phyloP scores from a whole-genome alignment of 2,329 filamentous ascomycete genomes.

The Clonostachys rosea region DNA sequence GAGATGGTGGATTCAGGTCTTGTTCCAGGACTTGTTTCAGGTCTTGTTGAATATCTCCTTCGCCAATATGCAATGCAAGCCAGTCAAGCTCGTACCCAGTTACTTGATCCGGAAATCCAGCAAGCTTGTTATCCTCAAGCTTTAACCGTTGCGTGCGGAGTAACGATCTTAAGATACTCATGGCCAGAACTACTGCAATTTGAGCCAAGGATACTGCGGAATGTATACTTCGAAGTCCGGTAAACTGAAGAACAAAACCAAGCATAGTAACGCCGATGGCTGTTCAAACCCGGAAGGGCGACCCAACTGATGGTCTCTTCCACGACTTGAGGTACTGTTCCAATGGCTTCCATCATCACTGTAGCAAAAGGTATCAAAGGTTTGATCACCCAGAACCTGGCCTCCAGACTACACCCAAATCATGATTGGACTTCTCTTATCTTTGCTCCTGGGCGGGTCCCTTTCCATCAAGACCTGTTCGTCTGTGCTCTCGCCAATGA shows the following conservation, averaged over 20 bases:
- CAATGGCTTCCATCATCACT: slow-evolving; percentile 3
- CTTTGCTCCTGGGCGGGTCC: too few species aligned
- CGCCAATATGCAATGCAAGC: slow-evolving; percentile 4
- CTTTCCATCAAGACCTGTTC: background rate
- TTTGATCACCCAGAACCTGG: slow-evolving; percentile 14
- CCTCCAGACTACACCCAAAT: slow-evolving; percentile 12
- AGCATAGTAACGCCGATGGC: slow-evolving; percentile 3
- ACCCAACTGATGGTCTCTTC: slow-evolving; percentile 5
- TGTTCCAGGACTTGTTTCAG: too few species aligned
- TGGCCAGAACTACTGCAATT: slow-evolving; percentile 8
- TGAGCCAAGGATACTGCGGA: slow-evolving; percentile 11
- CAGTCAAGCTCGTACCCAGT: slow-evolving; percentile 13
- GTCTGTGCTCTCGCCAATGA: background rate
- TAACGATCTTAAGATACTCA: slow-evolving; percentile 8
- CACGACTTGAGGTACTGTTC: slow-evolving; percentile 2
- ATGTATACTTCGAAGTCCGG: slow-evolving; percentile 11
- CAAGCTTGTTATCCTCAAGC: slow-evolving; percentile 6
- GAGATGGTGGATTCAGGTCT: too few species aligned
- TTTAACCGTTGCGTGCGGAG: slow-evolving; percentile 9
- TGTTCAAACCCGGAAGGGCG: background rate
- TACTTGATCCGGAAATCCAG: slow-evolving; percentile 6
- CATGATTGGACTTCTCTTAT: background rate
- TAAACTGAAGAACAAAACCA: slow-evolving; percentile 12
- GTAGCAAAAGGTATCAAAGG: slow-evolving; percentile 11
- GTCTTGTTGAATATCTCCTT: too few species aligned